Conservation (phyloP, 192 early-diverging fungal species). For the Gryganskiella cystojenkinii region DNA sequence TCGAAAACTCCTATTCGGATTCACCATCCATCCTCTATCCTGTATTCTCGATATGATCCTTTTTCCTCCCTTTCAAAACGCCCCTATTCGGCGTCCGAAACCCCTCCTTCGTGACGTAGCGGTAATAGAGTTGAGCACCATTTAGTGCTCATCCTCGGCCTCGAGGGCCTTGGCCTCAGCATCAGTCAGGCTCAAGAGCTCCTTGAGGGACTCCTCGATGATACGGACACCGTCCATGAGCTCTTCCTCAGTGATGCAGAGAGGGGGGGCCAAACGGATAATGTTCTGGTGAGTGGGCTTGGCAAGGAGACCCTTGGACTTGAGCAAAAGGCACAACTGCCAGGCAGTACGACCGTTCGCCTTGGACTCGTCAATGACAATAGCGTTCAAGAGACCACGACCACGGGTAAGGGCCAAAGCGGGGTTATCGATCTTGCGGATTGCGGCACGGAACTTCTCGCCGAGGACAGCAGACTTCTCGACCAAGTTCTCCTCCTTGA, state of each 20-base stretch:
- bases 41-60: conserved; percentile 42
- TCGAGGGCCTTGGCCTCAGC: conserved; percentile 52
- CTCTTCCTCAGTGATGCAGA: conserved; percentile 95
- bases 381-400: conserved; percentile 94
- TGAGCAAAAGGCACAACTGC: conserved; percentile 95
- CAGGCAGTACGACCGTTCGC: conserved; percentile 91
- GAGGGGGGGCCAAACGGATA: conserved; percentile 95
- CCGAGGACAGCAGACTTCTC: conserved; percentile 85
- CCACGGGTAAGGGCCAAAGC: conserved; percentile 88
- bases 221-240: conserved; percentile 82
- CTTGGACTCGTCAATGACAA: conserved; percentile 90
- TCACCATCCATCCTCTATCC: conserved; percentile 40
- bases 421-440: conserved; percentile 82
- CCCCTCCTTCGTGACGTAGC: not conserved
- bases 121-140: not conserved
- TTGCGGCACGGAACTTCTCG: conserved; percentile 81
- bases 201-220: conserved; percentile 81
- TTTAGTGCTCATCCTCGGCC: conserved; percentile 51
- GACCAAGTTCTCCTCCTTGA: conserved; percentile 92
- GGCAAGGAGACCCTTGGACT: conserved; percentile 92
- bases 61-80: conserved; percentile 15
- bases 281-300: conserved; percentile 99
- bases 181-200: conserved; percentile 64
- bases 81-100: conserved; percentile 6
- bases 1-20: conserved; percentile 36